Evolutionary conservation across 495 filamentous ascomycete genomes (phyloP), one percentile per base, ranked within the genome.

Genomic region (Penicillium odoratum): DNA sequence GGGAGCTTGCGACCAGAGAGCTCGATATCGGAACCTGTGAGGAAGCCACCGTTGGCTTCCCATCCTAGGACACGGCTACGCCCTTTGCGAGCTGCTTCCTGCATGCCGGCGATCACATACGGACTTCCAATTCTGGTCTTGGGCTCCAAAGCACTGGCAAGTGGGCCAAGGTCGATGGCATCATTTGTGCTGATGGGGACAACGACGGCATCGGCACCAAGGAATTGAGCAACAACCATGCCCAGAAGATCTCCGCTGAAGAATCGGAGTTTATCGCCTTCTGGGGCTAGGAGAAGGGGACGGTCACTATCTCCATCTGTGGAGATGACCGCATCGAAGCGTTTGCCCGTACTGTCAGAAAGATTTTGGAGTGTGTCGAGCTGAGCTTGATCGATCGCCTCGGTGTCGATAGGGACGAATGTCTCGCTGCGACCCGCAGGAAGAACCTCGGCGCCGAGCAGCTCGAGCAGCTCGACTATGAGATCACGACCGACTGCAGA

Each of bases 131-230:
- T 69, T 48, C 64, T 67, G 1, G 67, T 69, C 48, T 65, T 67
- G 5, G 64, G 61, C 40, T 63, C 61, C 1, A 53, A 51, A 26
- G 52, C 53, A 25, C n/a, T 7, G 9, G 64, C 61, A 7, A 69
- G 44, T 11, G 51, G 7, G 5, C 67, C 64, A 11, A 56, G 56
- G 44, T 69, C 67, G 42, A 69, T 69, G 15, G 59, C 67, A 33
- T 69, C 67, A 52, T 69, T 69, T 28, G 59, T 59, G 53, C 64
- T 67, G 61, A 69, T 67, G 0, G 67, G 67, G 15, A 69, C 67
- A 15, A 67, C 64, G 15, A 62, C 64, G 6, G 67, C 61, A 26
- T 69, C 67, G 10, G 64, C 56, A 42, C 54, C 43, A 2, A 69
- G 57, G 33, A 59, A 69, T 8, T 59, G 57, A 0, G 61, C 67